Base-by-base conservation (phyloP, 768 basidiomycete genomes). In the Lentinus tigrinus region DNA sequence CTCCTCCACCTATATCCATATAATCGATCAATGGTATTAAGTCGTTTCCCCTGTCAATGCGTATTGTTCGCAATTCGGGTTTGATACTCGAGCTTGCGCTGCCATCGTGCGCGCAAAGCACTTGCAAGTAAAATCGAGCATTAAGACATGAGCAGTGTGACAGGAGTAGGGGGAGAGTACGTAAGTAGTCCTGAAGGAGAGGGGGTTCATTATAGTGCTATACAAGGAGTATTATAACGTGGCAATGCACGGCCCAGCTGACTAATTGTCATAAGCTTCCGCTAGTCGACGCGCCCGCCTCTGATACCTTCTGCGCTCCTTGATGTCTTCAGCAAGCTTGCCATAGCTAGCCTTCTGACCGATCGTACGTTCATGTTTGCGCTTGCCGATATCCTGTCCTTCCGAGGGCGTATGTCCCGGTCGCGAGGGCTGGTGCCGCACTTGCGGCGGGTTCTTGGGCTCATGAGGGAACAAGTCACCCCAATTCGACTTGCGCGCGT, bases 401-500 rank as follows among this genome's bases (percentile, higher is more conserved):
- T 69, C 73, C 3, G 66, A 62, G 2, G 67, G 60, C 21, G 58
- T 68, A 17, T 66, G 66, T 14, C 59, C 68, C 6, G 63, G 58
- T 60, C 65, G 71, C 56, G 66, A 68, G 43, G 76, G 73, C 64
- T 81, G 77, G 66, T 77, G 74, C 3, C 88, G 85, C 61, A 86
- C 83, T 55, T 90, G 84, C 0, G 89, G 85, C 6, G 77, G 67
- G 67, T 90, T 92, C 73, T 94, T 95, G 4, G 94, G 85, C 17
- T 78, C 73, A 68, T 98, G 95, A 21, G 97, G 97, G 73, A 98
- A 98, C 23, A 93, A 78, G 70, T 98, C 97, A 19, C 97, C 97
- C 95, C 96, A 98, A 10, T 73, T 74, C 0, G 91, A 87, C 74
- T 98, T 98, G 36, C 95, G 86, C 2, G 95, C 95, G 70, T 98